Percentiles rank a stretch among this genome's conserved stretches.
Conservation (phyloP, 441 rosid genomes). For the Hura crepitans region DNA sequence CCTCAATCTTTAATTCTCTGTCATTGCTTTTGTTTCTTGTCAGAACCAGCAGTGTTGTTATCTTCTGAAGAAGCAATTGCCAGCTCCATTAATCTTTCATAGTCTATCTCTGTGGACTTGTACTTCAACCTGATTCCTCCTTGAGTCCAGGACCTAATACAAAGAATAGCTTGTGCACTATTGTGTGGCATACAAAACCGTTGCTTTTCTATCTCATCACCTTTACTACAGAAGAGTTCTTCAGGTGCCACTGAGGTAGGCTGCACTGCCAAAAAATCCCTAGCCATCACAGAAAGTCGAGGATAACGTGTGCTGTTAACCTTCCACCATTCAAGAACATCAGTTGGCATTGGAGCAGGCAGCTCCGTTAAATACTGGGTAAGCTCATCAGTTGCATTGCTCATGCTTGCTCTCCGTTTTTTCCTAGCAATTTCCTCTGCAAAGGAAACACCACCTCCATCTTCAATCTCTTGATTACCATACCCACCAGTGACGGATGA, state of each 20-base stretch:
- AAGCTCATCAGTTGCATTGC: conserved; percentile 66
- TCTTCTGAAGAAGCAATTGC: conserved; percentile 51
- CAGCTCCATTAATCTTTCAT: conserved; percentile 72
- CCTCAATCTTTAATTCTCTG: background rate
- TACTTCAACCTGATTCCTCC: conserved; percentile 68
- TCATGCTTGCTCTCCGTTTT: conserved; percentile 77
- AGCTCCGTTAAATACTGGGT: conserved; percentile 84
- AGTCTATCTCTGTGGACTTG: conserved; percentile 69
- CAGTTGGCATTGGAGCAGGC: conserved; percentile 76
- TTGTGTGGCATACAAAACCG: conserved; percentile 67
- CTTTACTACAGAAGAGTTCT: conserved; percentile 65
- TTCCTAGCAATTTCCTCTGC: conserved; percentile 90
- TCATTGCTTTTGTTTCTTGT: conserved; percentile 44
- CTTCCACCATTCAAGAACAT: conserved; percentile 95
- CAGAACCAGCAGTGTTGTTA: conserved; percentile 30
- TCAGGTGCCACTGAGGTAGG: conserved; percentile 78
- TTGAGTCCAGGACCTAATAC: conserved; percentile 80
- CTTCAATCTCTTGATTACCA: conserved; percentile 67
- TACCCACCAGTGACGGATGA: conserved; percentile 52
- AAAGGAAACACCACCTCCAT: conserved; percentile 69
- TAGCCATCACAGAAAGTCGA: conserved; percentile 74
- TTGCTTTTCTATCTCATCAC: conserved; percentile 69
- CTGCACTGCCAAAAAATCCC: conserved; percentile 78
- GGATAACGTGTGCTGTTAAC: conserved; percentile 76
- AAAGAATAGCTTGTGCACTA: conserved; percentile 60